A percentile compares a stretch with the other conserved stretches of the same genome.
These are phyloP conservation scores for Prunus armeniaca DNA, from an alignment of 306 rosid genomes.

Conservation along the genomic window DNA sequence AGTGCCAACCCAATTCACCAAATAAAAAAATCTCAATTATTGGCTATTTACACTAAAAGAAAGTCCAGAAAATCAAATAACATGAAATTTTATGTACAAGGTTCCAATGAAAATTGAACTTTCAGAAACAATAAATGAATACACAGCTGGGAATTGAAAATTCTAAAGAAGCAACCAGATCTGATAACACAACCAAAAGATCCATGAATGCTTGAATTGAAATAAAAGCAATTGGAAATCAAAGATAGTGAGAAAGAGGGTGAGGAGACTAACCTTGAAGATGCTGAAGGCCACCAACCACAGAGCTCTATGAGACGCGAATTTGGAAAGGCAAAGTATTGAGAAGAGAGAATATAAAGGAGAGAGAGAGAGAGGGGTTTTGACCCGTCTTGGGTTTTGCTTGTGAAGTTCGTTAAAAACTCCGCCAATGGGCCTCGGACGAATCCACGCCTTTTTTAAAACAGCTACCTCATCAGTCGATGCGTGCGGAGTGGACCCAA, in stretches of 20 bases:
- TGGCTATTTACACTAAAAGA: not conserved
- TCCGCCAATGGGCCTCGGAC: conserved; percentile 35
- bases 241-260: too few species aligned
- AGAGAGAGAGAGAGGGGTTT: not conserved
- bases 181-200: not conserved
- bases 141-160: not conserved
- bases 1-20: not conserved
- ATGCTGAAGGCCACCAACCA: not conserved
- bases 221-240: not conserved
- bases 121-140: not conserved
- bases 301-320: not conserved
- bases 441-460: not conserved
- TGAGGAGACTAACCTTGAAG: conserved; percentile 3
- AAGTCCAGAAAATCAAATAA: not conserved
- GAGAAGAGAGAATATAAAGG: not conserved
- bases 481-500: not conserved
- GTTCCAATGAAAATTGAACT: not conserved
- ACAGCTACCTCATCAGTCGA: not conserved
- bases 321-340: not conserved
- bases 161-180: not conserved
- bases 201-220: not conserved
- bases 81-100: not conserved
- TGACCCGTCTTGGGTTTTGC: conserved; percentile 2
- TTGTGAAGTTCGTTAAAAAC: conserved; percentile 12
- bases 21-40: not conserved